These are phyloP conservation scores for Nakaseomyces delphensis DNA, from an alignment of 1,139 yeast genomes.

Conservation along the genomic window DNA sequence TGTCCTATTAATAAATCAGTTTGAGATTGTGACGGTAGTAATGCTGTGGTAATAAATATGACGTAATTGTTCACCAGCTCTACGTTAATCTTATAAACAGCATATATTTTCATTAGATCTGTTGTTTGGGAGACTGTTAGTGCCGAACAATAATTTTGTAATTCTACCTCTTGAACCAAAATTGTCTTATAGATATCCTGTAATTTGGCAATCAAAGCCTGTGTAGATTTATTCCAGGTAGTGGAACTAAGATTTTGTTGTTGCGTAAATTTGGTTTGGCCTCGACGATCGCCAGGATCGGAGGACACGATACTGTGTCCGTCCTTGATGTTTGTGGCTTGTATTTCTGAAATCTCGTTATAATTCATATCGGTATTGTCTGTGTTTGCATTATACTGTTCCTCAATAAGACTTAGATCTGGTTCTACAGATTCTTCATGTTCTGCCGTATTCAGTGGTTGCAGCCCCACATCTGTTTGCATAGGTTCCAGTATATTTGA, in stretches of 20 bases:
- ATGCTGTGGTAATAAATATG: constrained; percentile 60
- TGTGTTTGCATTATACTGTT: constrained; percentile 2
- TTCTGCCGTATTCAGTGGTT: neutral
- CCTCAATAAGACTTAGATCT: constrained; percentile 2
- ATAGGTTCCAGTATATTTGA: constrained; percentile 4
- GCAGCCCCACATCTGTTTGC: constrained; percentile 1
- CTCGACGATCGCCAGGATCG: neutral
- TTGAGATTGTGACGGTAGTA: constrained; percentile 57
- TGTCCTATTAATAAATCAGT: constrained; percentile 40
- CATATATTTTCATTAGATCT: constrained; percentile 55
- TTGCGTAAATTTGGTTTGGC: neutral
- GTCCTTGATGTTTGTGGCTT: neutral
- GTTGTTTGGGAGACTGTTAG: constrained; percentile 39
- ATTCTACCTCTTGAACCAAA: constrained; percentile 56
- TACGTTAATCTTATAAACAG: constrained; percentile 57
- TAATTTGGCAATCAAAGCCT: constrained; percentile 56
- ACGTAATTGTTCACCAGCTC: constrained; percentile 60
- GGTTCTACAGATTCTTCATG: constrained; percentile 4
- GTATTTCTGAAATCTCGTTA: neutral
- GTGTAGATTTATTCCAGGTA: constrained; percentile 42
- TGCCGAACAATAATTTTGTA: constrained; percentile 55
- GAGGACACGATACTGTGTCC: neutral
- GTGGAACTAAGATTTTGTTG: neutral
- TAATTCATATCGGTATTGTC: neutral
- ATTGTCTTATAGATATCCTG: constrained; percentile 68